Evolutionary conservation across 176 grass and related monocot species (phyloP), one percentile per base, ranked within the genome.

Genomic region (Oryza glumipatula): DNA sequence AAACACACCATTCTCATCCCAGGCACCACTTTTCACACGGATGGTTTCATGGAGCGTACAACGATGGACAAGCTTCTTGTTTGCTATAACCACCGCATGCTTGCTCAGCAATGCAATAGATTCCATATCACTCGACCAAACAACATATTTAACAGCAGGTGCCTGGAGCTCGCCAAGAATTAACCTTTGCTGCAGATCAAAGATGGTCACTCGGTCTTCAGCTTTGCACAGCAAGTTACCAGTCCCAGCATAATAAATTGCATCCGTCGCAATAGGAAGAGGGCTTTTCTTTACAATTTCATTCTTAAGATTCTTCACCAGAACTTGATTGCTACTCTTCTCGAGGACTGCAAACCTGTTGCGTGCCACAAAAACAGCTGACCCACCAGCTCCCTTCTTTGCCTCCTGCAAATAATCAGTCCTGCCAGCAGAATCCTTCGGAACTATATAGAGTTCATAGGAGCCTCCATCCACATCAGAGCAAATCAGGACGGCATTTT

Each of bases 21-120:
- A 99, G 23, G 97, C 97, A 79, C 97, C 97, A 89, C 97, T 99
- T 83, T 99, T 99, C 22, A 99, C 97, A 86, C 97, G 94, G 13
- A 99, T 96, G n/a, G 97, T 99, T 86, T 96, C 97, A 48, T 99
- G 97, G n/a, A 99, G 78, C 69, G 97, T 99, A 84, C 84, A 96
- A 28, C 79, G 87, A 63, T 94, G 97, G 44, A 92, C 88, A 88
- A 99, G 91, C 73, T 89, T 92, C 83, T 99, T 96, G 77, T 14
- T 92, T 82, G 97, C 97, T 84, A 99, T 92, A 21, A 99, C 90
- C 48, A 99, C 93, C 3, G 92, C 91, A 87, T 99, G 97, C 69
- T 99, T 99, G 89, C 94, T 96, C 38, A 99, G 82, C 76, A 99
- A 43, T 81, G 97, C 97, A 70, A 99, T 88, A 39, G 92, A 96